Evolutionary conservation across 108 stramenopile species (phyloP), one percentile per base, ranked within the genome.

Genomic region (Epithemia pelagica): DNA sequence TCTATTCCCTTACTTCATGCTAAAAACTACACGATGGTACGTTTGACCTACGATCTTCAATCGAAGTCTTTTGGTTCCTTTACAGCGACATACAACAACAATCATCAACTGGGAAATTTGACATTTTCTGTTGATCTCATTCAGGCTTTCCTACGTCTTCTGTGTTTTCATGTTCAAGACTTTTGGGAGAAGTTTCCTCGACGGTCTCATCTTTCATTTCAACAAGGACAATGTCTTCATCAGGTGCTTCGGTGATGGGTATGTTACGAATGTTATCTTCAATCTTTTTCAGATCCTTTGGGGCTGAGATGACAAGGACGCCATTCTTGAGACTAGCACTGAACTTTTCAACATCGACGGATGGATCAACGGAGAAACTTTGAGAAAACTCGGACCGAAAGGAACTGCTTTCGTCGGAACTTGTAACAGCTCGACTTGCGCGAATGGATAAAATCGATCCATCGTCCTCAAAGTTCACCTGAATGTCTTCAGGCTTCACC

Each of bases 301-400:
- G 78, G 57, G 79, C 82, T 19, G 75, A 68, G 52, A 83, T 71
- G 18, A 65, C 53, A 21, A 83, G 57, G 2, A 77, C 53, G 46
- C 82, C 82, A 67, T 75, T 60, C 8, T 76, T 64, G 8, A 83
- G 63, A 67, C 72, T 78, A 19, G 79, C 82, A 25, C 70, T 32
- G 28, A 68, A 26, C 58, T 68, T 59, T 1, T 68, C 67, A 10
- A 30, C 31, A n/a, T 68, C 67, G 20, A 68, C 67, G 8, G 58
- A 30, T 8, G 37, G 52, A 68, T 68, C 67, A 1, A 68, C 5
- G 2, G 25, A 28, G 58, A 59, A 68, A 28, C 58, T 68, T 58
- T 68, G 37, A 32, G 67, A 59, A 28, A 68, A 68, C 25, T 26
- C 1, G 2, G 37, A 53, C 15, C n/a, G 19, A 28, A 66, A 66